phyloP scores from a whole-genome alignment of 169 alveolate species.

The Babesia gibsoni region DNA sequence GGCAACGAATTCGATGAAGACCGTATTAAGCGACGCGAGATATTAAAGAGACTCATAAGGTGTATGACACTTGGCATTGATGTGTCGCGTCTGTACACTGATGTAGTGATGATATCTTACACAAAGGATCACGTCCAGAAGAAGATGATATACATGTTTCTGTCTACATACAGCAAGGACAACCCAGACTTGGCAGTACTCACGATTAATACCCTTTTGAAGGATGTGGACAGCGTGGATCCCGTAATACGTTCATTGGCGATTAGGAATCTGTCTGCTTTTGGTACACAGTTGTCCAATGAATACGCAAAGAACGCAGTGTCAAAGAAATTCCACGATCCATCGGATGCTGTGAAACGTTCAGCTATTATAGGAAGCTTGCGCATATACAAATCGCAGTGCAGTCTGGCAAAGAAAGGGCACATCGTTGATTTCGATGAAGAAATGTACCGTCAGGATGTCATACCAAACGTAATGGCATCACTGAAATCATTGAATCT shows the following conservation, averaged over 20 bases:
- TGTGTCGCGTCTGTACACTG: constrained; percentile 94
- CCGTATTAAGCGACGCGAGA: constrained; percentile 44
- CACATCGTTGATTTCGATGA: neutral
- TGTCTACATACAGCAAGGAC: constrained; percentile 90
- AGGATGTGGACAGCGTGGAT: constrained; percentile 93
- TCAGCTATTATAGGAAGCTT: constrained; percentile 59
- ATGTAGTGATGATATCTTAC: constrained; percentile 94
- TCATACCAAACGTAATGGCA: constrained; percentile 19
- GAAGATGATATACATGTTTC: constrained; percentile 96
- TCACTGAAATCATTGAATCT: constrained; percentile 51
- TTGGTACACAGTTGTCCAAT: constrained; percentile 80
- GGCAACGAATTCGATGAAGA: neutral
- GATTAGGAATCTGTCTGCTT: constrained; percentile 91
- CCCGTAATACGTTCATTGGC: constrained; percentile 98
- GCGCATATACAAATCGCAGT: constrained; percentile 44
- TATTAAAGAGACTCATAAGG: constrained; percentile 86
- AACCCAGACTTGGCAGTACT: constrained; percentile 95
- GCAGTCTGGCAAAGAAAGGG: constrained; percentile 20
- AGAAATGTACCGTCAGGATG: constrained; percentile 7
- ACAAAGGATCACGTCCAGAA: constrained; percentile 97
- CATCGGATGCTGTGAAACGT: constrained; percentile 53
- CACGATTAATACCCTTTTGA: constrained; percentile 95
- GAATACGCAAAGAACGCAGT: constrained; percentile 46
- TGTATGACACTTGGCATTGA: constrained; percentile 93
- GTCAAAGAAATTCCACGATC: constrained; percentile 49